Evolutionary conservation across 176 grass and related monocot genomes (phyloP), one percentile per base, ranked within the genome.

Genomic region (Phoenix roebelenii): DNA sequence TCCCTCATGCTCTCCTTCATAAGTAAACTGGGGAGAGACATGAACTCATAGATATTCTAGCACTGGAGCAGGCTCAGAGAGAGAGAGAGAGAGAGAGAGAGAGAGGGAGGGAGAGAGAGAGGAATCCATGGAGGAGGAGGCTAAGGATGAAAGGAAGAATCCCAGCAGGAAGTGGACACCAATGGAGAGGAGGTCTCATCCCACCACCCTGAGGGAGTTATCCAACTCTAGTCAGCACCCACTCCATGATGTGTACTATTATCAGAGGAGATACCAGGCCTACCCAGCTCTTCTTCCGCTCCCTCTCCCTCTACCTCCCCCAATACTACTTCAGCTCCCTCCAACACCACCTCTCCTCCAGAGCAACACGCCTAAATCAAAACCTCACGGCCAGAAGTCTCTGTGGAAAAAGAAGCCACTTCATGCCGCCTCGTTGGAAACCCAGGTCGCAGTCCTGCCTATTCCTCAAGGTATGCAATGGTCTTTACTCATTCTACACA

Each of bases 231-330:
- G 55, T 44, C 63, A 56, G 23, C 68, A 57, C 52, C 56, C 30
- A 19, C 64, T 59, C 39, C 55, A 71, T 15, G 44, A 22, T 19
- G 39, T 16, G 7, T 25, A 32, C 30, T 25, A 32, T 54, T 49
- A 71, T 35, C 5, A 26, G 18, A 59, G 75, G 75, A 78, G 51
- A 71, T 78, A 80, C 63, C 84, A 85, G 39, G 76, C 85, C 23
- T 87, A 86, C 58, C 88, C 88, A 23, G 88, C 88, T 14, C 84
- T 93, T 63, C 83, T 91, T 20, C 88, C 83, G n/a, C 35, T 44
- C 35, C 35, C 35, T 44, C 35, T 94, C 49, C 77, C 84, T 16
- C 64, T 94, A 23, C 89, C 89, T 19, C 89, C 84, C 50, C 89
- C 89, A 1, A 23, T 85, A 58, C 64, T 82, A 19, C 19, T 86